A percentile compares a stretch with the other conserved stretches of the same genome.
phyloP scores from a whole-genome alignment of 1,284 basidiomycete genomes.

The Apiotrichum porosum region DNA sequence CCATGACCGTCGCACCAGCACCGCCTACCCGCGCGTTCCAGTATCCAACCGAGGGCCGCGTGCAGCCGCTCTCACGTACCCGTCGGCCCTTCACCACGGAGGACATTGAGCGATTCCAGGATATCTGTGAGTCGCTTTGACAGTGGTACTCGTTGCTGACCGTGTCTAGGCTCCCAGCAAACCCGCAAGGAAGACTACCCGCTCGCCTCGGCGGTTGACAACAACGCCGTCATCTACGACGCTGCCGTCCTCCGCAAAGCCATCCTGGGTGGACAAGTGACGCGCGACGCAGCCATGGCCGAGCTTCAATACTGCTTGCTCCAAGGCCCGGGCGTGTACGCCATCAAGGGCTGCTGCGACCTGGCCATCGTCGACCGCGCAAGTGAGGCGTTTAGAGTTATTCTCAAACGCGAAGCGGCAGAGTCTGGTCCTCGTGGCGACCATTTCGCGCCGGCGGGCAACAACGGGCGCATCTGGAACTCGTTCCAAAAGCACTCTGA shows the following conservation, averaged over 20 bases:
- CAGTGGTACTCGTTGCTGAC: background rate
- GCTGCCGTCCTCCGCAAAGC: background rate
- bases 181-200: conserved; percentile 4
- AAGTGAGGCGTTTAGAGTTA: background rate
- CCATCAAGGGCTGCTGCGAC: background rate
- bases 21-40: too few relatives aligned
- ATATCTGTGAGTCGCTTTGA: conserved; percentile 1
- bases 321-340: conserved; percentile 13
- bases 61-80: background rate
- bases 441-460: conserved; percentile 17
- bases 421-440: conserved; percentile 1
- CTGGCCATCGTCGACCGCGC: conserved; percentile 1
- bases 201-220: background rate
- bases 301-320: conserved; percentile 14
- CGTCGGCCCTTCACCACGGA: background rate
- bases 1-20: too few relatives aligned
- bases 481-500: conserved; percentile 15
- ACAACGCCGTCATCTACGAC: conserved; percentile 7
- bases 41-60: too few relatives aligned
- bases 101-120: conserved; percentile 3
- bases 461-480: conserved; percentile 21
- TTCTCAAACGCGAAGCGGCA: conserved; percentile 3
- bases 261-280: background rate
- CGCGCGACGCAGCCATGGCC: conserved; percentile 8
- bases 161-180: background rate